Evolutionary conservation across 83 land plant genomes (phyloP), one percentile per base, ranked within the genome.

Genomic region (Thuja plicata): DNA sequence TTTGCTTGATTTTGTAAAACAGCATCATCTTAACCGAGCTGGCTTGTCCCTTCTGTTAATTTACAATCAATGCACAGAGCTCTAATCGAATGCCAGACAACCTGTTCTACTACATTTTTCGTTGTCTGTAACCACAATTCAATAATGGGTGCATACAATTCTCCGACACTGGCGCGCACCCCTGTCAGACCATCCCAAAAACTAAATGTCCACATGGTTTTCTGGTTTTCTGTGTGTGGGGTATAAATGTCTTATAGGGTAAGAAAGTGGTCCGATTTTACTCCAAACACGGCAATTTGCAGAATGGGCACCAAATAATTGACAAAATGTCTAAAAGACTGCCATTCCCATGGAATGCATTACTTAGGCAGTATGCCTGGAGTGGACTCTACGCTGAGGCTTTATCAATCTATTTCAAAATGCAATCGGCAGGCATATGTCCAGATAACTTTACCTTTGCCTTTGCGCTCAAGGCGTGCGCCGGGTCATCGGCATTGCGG

Each of bases 381-480:
- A 89, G 37, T 34, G 52, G 77, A 27, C 16, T 8, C 13, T 80
- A 16, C 43, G 60, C 62, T 16, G 70, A 82, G 81, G 90, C 80
- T 7, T 27, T 88, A 81, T n/a, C 55, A 0, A 76, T 87, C 0
- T 92, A 90, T 71, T 87, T 6, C 2, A 48, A 84, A 40, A 92
- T 92, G 93, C 82, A 34, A 45, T 5, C 3, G 16, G 85, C 87
- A 21, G 91, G 91, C 16, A 88, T 89, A 34, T 35, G 8, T 4
- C 90, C 93, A 10, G 90, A 92, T 41, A 50, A 87, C 7, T 89
- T 92, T 73, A 91, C 93, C 50, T 73, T 90, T 46, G 88, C 94
- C 5, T 88, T 88, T 70, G 90, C 80, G 21, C 88, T 92, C 70
- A 92, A 89, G 90, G 87, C 90, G 35, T 93, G 93, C 86, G 80